phyloP scores from a whole-genome alignment of 1,284 basidiomycete genomes.

The Heterobasidion irregulare region DNA sequence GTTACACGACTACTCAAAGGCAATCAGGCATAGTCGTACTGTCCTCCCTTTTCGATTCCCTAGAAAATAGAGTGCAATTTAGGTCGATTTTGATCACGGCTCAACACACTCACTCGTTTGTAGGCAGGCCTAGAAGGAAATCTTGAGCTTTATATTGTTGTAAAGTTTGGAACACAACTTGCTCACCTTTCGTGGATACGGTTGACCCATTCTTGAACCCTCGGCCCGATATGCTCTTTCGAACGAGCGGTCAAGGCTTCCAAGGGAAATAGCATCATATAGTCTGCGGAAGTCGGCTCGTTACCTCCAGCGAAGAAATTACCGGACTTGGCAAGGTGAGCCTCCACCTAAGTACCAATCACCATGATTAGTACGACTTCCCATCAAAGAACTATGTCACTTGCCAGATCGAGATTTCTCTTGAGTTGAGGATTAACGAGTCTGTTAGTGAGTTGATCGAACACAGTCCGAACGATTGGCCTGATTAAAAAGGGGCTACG shows the following conservation, averaged over 20 bases:
- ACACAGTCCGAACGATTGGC: conserved; percentile 18
- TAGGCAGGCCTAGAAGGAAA: conserved; percentile 23
- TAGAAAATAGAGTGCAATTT: conserved; percentile 7
- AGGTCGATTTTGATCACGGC: not conserved
- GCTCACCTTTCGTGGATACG: conserved; percentile 22
- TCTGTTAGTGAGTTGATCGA: conserved; percentile 11
- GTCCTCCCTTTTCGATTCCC: conserved; percentile 22
- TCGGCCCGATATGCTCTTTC: conserved; percentile 16
- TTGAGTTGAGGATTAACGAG: conserved; percentile 18
- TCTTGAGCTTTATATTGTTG: conserved; percentile 1
- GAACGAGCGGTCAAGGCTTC: conserved; percentile 15
- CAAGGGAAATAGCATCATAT: conserved; percentile 28
- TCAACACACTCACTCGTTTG: conserved; percentile 20
- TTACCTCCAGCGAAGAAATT: conserved; percentile 30
- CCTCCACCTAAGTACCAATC: conserved; percentile 15
- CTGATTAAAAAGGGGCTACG: conserved; percentile 23
- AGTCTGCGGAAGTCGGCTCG: conserved; percentile 30
- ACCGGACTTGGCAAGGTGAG: conserved; percentile 14
- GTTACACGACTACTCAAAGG: not conserved
- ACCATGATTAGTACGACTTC: not conserved
- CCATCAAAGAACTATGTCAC: conserved; percentile 2
- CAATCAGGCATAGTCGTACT: conserved; percentile 1
- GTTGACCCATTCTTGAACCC: conserved; percentile 20
- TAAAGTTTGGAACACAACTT: too few species aligned
- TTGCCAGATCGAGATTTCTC: conserved; percentile 16